phyloP scores from a whole-genome alignment of 345 rosid genomes.

The Euphorbia peplus region DNA sequence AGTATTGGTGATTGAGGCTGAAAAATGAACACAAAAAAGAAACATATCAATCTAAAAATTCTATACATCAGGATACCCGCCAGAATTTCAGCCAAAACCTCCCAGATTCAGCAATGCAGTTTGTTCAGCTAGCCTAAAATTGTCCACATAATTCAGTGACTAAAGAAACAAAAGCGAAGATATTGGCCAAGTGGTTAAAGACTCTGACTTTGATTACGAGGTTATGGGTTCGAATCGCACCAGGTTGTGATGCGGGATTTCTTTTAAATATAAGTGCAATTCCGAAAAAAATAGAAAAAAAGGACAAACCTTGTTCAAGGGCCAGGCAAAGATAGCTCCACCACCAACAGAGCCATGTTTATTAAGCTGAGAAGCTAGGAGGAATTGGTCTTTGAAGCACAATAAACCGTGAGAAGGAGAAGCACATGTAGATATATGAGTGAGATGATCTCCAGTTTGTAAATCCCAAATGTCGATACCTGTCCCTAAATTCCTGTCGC shows the following conservation, averaged over 20 bases:
- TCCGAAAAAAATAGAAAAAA: neutral
- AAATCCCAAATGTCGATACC: conserved; percentile 40
- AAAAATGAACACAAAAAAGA: conserved; percentile 6
- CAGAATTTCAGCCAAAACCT: neutral
- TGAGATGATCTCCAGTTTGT: conserved; percentile 38
- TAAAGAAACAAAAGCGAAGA: too few species aligned
- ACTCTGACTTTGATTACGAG: too few species aligned
- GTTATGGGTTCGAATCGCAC: too few species aligned
- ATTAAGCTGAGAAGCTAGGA: conserved; percentile 46
- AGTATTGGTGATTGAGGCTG: conserved; percentile 43
- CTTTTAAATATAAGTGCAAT: too few species aligned
- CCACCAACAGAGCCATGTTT: conserved; percentile 48
- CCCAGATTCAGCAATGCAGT: neutral
- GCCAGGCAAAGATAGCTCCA: conserved; percentile 45
- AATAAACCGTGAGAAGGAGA: conserved; percentile 42
- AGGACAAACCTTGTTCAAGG: conserved; percentile 38
- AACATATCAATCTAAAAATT: neutral
- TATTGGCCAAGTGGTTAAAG: too few species aligned
- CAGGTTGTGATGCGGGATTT: too few species aligned
- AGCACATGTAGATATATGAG: conserved; percentile 47
- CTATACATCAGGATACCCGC: neutral
- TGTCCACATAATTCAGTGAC: too few species aligned
- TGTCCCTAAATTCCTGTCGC: conserved; percentile 38
- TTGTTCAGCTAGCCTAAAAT: neutral
- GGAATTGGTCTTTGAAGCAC: conserved; percentile 33